A percentile compares a stretch with the other conserved stretches of the same genome.
Evolutionary conservation across 2,329 filamentous ascomycete species (phyloP).

Genomic region (Sporothrix mexicana): DNA sequence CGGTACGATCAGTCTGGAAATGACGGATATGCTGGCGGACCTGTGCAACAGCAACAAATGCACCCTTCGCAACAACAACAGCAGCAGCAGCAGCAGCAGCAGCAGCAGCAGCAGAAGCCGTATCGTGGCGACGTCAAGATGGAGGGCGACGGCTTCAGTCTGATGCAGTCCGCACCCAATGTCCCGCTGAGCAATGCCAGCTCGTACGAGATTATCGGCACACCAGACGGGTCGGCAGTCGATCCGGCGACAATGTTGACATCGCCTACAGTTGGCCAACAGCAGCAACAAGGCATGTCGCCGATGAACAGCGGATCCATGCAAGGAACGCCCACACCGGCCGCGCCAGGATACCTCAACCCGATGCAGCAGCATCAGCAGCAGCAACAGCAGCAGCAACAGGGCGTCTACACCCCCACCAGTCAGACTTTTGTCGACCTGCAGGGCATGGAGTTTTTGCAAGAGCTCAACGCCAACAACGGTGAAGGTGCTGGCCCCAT

Average conservation of each 20-base stretch:
- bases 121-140: slow-evolving; percentile 46
- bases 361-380: slow-evolving; percentile 42
- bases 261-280: slow-evolving; percentile 47
- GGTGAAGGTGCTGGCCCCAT: slow-evolving; percentile 38
- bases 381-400: slow-evolving; percentile 44
- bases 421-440: slow-evolving; percentile 54
- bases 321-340: slow-evolving; percentile 34
- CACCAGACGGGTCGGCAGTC: slow-evolving; percentile 38
- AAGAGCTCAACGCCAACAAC: slow-evolving; percentile 47
- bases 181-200: slow-evolving; percentile 49
- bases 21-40: slow-evolving; percentile 24
- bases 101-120: slow-evolving; percentile 32
- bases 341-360: slow-evolving; percentile 23
- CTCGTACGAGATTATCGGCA: slow-evolving; percentile 43
- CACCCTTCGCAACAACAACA: slow-evolving; percentile 21
- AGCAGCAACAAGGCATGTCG: slow-evolving; percentile 32
- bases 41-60: slow-evolving; percentile 29
- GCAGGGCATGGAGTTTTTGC: slow-evolving; percentile 61
- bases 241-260: slow-evolving; percentile 53
- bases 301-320: slow-evolving; percentile 29
- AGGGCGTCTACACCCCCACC: slow-evolving; percentile 37
- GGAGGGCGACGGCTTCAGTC: slow-evolving; percentile 49
- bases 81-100: slow-evolving; percentile 1
- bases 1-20: slow-evolving; percentile 5
- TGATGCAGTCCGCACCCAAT: slow-evolving; percentile 51